Evolutionary conservation across 352 stramenopile genomes (phyloP).

Genomic region (Phytophthora pisi): DNA sequence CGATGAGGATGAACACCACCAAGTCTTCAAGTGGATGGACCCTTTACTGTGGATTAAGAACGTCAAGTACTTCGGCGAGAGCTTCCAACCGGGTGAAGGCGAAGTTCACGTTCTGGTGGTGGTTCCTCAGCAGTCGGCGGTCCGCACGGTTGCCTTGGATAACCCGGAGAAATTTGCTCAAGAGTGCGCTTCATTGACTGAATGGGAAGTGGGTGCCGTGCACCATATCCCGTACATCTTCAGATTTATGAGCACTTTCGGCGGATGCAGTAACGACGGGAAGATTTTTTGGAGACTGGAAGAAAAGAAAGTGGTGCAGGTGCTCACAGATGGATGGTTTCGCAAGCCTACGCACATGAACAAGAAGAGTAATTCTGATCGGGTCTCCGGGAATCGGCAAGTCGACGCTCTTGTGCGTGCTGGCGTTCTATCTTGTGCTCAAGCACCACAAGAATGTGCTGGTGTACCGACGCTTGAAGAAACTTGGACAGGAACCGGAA

Average conservation of each 20-base stretch:
- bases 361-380: conserved; percentile 36
- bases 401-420: conserved; percentile 38
- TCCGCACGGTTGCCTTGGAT: no score
- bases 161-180: no score
- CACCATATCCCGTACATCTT: no score
- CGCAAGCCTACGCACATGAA: not conserved
- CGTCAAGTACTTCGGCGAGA: not conserved
- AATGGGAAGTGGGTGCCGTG: no score
- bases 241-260: no score
- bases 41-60: not conserved
- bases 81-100: not conserved
- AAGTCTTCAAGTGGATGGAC: not conserved
- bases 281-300: no score
- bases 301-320: no score
- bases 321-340: no score
- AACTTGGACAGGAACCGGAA: conserved; percentile 2
- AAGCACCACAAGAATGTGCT: conserved; percentile 42
- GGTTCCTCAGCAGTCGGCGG: not conserved
- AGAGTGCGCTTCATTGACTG: no score
- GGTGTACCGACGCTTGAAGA: conserved; percentile 31
- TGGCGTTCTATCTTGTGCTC: conserved; percentile 38
- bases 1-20: not conserved
- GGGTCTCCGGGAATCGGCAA: conserved; percentile 33
- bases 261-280: no score
- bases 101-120: not conserved